Percentiles rank a stretch among this genome's conserved stretches.
Conservation (phyloP, 352 stramenopile genomes). For the Pythium sukuiense region DNA sequence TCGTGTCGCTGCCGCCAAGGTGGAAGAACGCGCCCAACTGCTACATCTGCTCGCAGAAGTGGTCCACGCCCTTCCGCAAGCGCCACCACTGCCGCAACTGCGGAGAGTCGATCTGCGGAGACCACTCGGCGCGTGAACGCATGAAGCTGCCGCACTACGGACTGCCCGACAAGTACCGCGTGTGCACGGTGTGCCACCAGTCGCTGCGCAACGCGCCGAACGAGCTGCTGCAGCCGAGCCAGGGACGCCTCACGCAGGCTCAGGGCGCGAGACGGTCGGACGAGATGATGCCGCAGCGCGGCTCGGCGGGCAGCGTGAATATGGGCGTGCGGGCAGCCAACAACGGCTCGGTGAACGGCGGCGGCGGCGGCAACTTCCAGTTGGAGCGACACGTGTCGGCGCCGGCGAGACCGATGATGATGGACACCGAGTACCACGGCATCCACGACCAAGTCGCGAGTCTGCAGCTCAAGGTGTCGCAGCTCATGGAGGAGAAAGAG, state of each 20-base stretch:
- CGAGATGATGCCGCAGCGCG: conserved; percentile 27
- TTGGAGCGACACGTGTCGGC: conserved; percentile 79
- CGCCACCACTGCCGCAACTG: conserved; percentile 89
- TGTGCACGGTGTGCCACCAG: conserved; percentile 83
- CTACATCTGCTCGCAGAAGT: conserved; percentile 85
- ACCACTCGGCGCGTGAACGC: conserved; percentile 81
- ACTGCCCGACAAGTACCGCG: conserved; percentile 72
- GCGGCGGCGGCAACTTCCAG: conserved; percentile 24
- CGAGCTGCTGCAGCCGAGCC: conserved; percentile 39
- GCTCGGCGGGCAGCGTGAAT: conserved; percentile 22
- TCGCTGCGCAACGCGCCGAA: conserved; percentile 56
- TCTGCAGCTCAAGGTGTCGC: conserved; percentile 83
- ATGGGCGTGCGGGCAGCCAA: conserved; percentile 27
- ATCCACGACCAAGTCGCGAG: conserved; percentile 80
- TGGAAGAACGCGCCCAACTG: conserved; percentile 85
- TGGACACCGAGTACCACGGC: conserved; percentile 40
- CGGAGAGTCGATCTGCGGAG: conserved; percentile 81
- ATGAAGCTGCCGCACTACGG: conserved; percentile 84
- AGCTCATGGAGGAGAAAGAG: conserved; percentile 87
- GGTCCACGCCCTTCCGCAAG: conserved; percentile 71
- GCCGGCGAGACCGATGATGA: conserved; percentile 41
- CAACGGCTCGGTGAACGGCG: conserved; percentile 3
- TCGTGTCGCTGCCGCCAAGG: conserved; percentile 72
- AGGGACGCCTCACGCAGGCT: conserved; percentile 11
- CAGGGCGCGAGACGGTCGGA: conserved; percentile 49